Conservation (phyloP, 2,329 filamentous ascomycete genomes). For the Cryphonectria naterciae region DNA sequence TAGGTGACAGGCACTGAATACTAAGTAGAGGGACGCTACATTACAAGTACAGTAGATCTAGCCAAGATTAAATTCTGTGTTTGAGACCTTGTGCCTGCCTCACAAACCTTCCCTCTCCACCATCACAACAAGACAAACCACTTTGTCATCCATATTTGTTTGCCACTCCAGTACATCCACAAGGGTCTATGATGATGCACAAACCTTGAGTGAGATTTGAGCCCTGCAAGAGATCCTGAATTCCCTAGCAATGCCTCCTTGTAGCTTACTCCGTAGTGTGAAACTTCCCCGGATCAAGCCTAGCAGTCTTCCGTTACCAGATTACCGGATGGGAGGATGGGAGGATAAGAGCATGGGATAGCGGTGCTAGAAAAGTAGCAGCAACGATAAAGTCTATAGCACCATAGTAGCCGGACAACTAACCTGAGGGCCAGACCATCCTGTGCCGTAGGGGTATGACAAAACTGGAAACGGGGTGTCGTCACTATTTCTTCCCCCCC, state of each 20-base stretch:
- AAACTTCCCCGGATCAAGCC: slow-evolving; percentile 2
- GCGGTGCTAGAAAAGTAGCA: background rate
- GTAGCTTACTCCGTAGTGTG: background rate
- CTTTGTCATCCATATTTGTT: background rate
- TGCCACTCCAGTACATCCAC: background rate
- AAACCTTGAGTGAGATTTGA: background rate
- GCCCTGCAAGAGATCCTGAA: background rate
- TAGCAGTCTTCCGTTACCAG: slow-evolving; percentile 3
- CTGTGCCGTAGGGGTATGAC: background rate
- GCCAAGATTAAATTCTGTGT: background rate
- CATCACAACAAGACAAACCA: background rate
- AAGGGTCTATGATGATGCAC: background rate
- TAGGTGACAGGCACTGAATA: background rate
- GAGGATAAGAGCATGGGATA: no score
- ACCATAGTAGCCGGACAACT: background rate
- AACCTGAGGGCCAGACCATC: background rate
- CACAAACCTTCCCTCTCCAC: background rate
- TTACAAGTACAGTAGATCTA: background rate
- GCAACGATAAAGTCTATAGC: background rate
- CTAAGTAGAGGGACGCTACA: background rate
- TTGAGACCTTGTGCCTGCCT: background rate
- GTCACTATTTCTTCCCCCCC: background rate
- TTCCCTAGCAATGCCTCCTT: background rate
- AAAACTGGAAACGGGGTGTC: background rate
- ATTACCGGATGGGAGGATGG: slow-evolving; percentile 1